These are phyloP conservation scores for Forsythia suspensa DNA, from an alignment of 257 asterid species.

Conservation along the genomic window DNA sequence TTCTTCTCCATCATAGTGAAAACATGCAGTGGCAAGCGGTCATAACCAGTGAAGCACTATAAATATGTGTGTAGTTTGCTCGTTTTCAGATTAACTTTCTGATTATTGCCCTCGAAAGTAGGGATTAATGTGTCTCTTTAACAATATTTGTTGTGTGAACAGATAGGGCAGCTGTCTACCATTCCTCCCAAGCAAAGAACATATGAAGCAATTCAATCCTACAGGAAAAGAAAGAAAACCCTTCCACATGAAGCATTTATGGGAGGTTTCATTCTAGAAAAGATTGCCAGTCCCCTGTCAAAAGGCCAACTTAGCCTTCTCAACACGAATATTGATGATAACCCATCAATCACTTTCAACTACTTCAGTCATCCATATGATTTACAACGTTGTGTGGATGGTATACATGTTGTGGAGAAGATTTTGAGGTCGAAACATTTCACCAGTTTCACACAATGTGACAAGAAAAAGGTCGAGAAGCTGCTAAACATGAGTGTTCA, in stretches of 20 bases:
- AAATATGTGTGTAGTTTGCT: too few relatives aligned
- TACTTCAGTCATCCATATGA: conserved; percentile 57
- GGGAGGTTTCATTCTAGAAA: conserved; percentile 55
- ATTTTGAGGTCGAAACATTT: conserved; percentile 26
- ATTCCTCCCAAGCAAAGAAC: conserved; percentile 50
- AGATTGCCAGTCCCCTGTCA: conserved; percentile 48
- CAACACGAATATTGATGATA: conserved; percentile 41
- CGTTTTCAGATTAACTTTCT: too few relatives aligned
- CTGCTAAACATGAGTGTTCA: conserved; percentile 34
- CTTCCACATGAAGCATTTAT: conserved; percentile 44
- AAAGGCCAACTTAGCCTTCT: conserved; percentile 38
- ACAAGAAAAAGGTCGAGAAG: conserved; percentile 23
- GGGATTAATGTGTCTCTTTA: not conserved
- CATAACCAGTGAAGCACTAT: too few relatives aligned
- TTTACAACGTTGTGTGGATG: conserved; percentile 46
- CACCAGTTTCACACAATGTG: conserved; percentile 24
- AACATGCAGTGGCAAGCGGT: too few relatives aligned
- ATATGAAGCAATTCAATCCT: conserved; percentile 35
- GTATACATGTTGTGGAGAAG: conserved; percentile 35
- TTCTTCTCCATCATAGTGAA: too few relatives aligned
- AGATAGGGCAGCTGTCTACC: conserved; percentile 56
- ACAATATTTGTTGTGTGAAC: not conserved
- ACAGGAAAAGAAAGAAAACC: conserved; percentile 26
- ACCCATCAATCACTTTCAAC: conserved; percentile 51
- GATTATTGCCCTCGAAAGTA: not conserved